A percentile compares a stretch with the other conserved stretches of the same genome.
These are phyloP conservation scores for Vaccinium macrocarpon DNA, from an alignment of 148 eudicot genomes.

Conservation along the genomic window DNA sequence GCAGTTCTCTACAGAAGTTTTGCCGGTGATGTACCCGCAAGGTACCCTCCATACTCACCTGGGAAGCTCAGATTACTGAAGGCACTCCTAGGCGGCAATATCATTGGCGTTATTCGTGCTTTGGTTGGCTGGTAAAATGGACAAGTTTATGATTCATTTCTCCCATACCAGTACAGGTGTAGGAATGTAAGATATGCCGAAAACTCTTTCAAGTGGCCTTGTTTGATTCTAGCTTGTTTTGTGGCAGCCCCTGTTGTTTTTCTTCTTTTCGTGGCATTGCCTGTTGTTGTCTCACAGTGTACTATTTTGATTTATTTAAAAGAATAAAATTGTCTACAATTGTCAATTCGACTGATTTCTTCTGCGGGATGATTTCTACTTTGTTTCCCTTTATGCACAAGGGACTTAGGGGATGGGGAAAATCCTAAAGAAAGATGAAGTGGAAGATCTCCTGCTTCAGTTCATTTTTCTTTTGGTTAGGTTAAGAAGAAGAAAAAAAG, in stretches of 20 bases:
- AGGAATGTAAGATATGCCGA: background rate
- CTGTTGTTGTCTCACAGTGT: background rate
- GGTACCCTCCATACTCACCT: conserved; percentile 79
- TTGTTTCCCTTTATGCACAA: background rate
- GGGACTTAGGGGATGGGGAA: no score
- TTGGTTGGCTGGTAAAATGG: conserved; percentile 20
- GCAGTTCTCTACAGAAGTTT: conserved; percentile 61
- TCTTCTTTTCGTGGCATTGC: background rate
- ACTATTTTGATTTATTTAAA: background rate
- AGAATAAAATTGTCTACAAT: background rate
- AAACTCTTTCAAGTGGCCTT: background rate
- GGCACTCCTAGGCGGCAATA: conserved; percentile 53
- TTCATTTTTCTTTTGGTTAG: background rate
- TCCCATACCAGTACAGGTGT: background rate
- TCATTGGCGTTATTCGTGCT: conserved; percentile 52
- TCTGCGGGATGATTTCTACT: background rate
- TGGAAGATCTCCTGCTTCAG: no score
- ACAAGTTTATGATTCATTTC: background rate
- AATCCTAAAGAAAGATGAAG: no score
- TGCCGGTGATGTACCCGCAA: conserved; percentile 53
- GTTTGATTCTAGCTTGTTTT: background rate
- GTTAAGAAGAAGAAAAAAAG: no score
- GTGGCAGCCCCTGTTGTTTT: background rate
- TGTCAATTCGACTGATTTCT: background rate
- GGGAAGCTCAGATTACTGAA: conserved; percentile 52